Evolutionary conservation across 768 basidiomycete species (phyloP), one percentile per base, ranked within the genome.

Genomic region (Lactifluus volemus): DNA sequence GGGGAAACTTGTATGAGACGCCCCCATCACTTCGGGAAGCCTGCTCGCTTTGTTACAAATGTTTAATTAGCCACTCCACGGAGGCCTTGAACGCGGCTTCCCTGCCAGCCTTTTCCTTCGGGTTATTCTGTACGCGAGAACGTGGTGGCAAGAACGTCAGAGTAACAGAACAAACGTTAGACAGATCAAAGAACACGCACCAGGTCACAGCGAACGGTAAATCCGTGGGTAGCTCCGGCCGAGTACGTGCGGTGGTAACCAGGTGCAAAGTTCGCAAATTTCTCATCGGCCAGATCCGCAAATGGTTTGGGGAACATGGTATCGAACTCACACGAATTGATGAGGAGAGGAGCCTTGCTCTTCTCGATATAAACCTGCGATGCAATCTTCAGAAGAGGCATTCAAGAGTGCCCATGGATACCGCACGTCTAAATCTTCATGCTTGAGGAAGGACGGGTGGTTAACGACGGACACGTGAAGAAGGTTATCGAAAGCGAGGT

Each of bases 361-460:
- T 55, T 64, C 49, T 64, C 60, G 49, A 67, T 61, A 59, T 76
- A 77, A 65, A 64, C 67, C 74, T 77, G 55, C 4, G 19, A 38
- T n/a, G 21, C 8, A 19, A 17, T 39, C 17, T 2, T 56, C 50
- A 32, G 25, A 25, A 41, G 15, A 15, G 8, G 41, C 6, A 39
- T 39, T 41, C 14, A 39, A 25, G 30, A 14, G 53, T 11, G 21
- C 34, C 15, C 32, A n/a, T 12, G 45, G 42, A 45, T 17, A 36
- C 53, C 64, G 29, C 55, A 73, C 74, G 66, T 79, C 72, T 14
- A 79, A 67, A 63, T 78, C 77, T 8, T 68, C 67, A 4, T 75
- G 73, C 25, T 73, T 36, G 38, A 80, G 70, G 2, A 74, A 65
- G 2, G 81, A 80, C 0, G 82, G 83, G 66, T 84, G 83, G 1